phyloP scores from a whole-genome alignment of 2,329 filamentous ascomycete species.

The Colletotrichum ledebouriae region DNA sequence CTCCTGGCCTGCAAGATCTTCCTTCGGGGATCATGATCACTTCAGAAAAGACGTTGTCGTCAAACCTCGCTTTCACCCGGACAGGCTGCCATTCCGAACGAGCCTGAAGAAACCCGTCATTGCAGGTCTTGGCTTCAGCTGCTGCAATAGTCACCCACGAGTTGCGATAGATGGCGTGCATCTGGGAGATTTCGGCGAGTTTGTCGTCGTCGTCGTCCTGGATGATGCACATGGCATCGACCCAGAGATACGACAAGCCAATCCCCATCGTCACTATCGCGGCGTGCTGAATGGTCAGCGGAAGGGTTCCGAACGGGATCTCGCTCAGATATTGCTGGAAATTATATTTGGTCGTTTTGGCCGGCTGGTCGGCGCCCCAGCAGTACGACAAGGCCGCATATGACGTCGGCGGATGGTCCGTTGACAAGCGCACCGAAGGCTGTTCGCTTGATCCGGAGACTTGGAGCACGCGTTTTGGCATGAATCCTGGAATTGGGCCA shows the following conservation, averaged over 20 bases:
- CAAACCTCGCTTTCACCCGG: not conserved
- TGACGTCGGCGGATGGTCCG: not conserved
- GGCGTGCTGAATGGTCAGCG: not conserved
- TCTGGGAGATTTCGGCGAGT: not conserved
- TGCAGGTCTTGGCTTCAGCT: not conserved
- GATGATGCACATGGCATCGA: constrained; percentile 39
- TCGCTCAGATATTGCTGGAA: not conserved
- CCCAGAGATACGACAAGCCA: constrained; percentile 39
- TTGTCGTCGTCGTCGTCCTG: constrained; percentile 28
- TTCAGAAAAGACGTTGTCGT: not conserved
- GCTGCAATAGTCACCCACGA: not conserved
- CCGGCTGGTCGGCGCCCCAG: constrained; percentile 10
- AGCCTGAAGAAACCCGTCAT: constrained; percentile 1
- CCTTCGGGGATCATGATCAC: not conserved
- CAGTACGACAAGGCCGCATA: constrained; percentile 2
- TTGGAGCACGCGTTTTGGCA: not conserved
- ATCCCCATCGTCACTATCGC: not conserved
- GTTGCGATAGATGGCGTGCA: not conserved
- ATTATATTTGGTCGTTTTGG: not conserved
- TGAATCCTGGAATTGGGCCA: not conserved
- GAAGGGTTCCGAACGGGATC: not conserved
- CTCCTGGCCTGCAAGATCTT: not conserved
- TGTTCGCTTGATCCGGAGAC: not conserved
- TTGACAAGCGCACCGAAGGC: not conserved
- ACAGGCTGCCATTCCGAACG: constrained; percentile 1